These are phyloP conservation scores for Ganoderma multipileum DNA, from an alignment of 1,284 basidiomycete genomes.

Conservation along the genomic window DNA sequence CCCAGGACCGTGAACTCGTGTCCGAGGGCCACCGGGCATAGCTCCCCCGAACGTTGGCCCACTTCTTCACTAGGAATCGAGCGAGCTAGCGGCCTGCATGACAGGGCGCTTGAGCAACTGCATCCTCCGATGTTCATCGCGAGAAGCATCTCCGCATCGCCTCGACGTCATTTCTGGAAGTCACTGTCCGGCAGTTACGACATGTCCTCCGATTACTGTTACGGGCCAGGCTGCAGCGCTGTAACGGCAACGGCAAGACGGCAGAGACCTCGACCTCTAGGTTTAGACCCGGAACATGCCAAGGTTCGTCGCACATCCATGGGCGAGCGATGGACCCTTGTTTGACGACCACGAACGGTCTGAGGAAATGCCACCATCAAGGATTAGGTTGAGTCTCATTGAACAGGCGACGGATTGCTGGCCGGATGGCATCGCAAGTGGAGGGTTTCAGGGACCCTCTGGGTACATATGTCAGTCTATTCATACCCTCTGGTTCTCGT, in stretches of 20 bases:
- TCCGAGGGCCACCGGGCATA: slow-evolving; percentile 20
- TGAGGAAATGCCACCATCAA: not conserved
- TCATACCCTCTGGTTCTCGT: too few species aligned
- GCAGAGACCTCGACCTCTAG: not conserved
- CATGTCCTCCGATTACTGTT: slow-evolving; percentile 4
- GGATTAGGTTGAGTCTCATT: not conserved
- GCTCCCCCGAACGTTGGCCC: not conserved
- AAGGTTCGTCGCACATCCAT: slow-evolving; percentile 3
- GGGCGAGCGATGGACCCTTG: not conserved
- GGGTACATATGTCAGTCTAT: not conserved
- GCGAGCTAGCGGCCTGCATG: not conserved
- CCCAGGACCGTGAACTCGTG: not conserved
- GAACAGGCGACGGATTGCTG: not conserved
- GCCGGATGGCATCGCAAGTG: not conserved
- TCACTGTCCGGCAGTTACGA: not conserved
- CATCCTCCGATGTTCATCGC: slow-evolving; percentile 24
- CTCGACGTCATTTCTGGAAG: not conserved
- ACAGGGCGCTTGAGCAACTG: not conserved
- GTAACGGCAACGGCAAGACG: not conserved
- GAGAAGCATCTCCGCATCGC: slow-evolving; percentile 13
- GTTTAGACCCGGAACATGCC: slow-evolving; percentile 22
- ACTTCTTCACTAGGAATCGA: not conserved
- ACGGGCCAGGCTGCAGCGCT: not conserved
- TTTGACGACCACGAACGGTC: slow-evolving; percentile 10
- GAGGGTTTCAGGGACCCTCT: not conserved